These are phyloP conservation scores for Alnus rubra DNA, from an alignment of 306 rosid genomes.

Conservation along the genomic window DNA sequence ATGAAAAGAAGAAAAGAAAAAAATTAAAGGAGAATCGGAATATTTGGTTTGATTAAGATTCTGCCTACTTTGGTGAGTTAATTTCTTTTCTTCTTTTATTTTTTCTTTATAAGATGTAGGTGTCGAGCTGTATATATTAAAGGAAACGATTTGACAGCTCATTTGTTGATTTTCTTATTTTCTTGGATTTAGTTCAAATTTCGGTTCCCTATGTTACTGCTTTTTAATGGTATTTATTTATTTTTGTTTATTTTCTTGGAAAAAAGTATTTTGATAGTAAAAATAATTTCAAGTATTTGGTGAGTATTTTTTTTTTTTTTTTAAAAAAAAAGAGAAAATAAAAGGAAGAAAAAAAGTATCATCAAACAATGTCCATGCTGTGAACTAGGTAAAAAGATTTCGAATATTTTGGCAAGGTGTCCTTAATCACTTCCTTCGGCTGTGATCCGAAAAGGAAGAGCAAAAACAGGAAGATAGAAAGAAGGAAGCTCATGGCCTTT, in stretches of 20 bases:
- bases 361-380: not conserved
- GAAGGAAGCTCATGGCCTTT: conserved; percentile 11
- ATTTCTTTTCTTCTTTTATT: not conserved
- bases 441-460: not conserved
- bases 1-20: not conserved
- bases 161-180: conserved; percentile 7
- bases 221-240: no score
- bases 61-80: not conserved
- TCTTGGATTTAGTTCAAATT: conserved; percentile 15
- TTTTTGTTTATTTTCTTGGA: no score
- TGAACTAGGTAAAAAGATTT: conserved; percentile 22
- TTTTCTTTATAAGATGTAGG: not conserved
- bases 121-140: not conserved
- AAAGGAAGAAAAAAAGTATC: no score
- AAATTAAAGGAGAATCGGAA: not conserved
- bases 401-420: conserved; percentile 19
- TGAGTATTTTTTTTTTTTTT: no score
- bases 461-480: not conserved
- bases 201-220: conserved; percentile 18
- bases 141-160: conserved; percentile 36
- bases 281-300: no score
- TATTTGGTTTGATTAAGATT: not conserved
- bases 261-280: no score
- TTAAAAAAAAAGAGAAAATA: no score
- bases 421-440: conserved; percentile 17